Conservation (phyloP, 352 stramenopile genomes). For the Blastocystis sp. region DNA sequence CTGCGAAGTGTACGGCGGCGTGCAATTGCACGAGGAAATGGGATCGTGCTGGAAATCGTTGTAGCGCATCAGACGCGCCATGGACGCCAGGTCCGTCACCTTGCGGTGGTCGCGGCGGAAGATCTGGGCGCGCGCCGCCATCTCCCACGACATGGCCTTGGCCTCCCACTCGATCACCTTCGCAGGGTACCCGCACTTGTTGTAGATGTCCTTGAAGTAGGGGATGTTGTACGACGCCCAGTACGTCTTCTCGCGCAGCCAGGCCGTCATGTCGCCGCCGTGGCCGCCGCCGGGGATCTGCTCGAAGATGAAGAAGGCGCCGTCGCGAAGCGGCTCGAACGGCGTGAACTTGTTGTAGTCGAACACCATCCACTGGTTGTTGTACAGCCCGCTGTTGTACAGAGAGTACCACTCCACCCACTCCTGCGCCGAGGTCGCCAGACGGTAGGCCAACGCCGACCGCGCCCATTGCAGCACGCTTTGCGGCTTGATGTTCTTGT, state of each 20-base stretch:
- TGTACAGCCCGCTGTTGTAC: constrained; percentile 79
- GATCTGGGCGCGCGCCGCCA: constrained; percentile 75
- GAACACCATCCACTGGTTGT: constrained; percentile 79
- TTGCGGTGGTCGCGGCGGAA: constrained; percentile 75
- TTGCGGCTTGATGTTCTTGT: constrained; percentile 74
- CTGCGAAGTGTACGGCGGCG: constrained; percentile 64
- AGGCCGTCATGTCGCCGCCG: constrained; percentile 73
- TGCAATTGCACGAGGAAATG: constrained; percentile 73
- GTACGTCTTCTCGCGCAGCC: constrained; percentile 75
- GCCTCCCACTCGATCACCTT: constrained; percentile 71
- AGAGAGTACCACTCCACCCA: constrained; percentile 75
- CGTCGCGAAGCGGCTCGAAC: constrained; percentile 71
- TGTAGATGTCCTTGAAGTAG: constrained; percentile 75
- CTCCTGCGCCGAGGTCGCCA: constrained; percentile 62
- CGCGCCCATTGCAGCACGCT: constrained; percentile 75
- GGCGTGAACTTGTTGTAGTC: constrained; percentile 75
- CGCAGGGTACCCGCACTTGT: constrained; percentile 73
- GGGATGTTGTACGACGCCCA: constrained; percentile 79
- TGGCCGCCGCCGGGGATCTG: constrained; percentile 75
- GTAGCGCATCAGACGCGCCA: constrained; percentile 76
- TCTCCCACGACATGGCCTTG: constrained; percentile 74
- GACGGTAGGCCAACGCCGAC: constrained; percentile 19
- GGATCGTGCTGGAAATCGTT: constrained; percentile 76
- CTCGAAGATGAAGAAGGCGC: constrained; percentile 75
- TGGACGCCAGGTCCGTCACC: constrained; percentile 73